These are phyloP conservation scores for Ilyonectria destructans DNA, from an alignment of 2,329 filamentous ascomycete species.

Conservation along the genomic window DNA sequence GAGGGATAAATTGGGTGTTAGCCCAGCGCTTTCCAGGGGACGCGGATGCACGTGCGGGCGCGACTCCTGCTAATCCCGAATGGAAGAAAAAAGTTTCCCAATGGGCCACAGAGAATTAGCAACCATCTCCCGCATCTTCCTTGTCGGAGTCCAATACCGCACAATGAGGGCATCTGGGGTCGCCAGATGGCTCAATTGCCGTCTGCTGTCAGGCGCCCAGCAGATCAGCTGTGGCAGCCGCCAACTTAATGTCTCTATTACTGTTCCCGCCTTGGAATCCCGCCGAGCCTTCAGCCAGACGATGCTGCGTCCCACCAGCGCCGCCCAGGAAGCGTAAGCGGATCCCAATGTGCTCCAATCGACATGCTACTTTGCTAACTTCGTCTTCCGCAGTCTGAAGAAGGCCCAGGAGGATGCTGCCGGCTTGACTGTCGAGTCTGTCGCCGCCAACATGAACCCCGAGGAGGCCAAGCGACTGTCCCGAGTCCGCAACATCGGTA, in stretches of 20 bases:
- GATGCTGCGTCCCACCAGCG: constrained; percentile 47
- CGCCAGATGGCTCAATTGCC: constrained; percentile 61
- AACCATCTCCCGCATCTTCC: constrained; percentile 47
- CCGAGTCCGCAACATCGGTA: constrained; percentile 95
- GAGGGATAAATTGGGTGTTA: constrained; percentile 6
- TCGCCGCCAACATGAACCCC: constrained; percentile 86
- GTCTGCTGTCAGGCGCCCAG: constrained; percentile 53
- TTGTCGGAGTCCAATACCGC: constrained; percentile 44
- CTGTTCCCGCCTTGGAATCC: constrained; percentile 43
- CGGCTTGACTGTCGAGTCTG: constrained; percentile 69
- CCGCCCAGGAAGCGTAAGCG: constrained; percentile 62
- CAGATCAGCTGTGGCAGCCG: constrained; percentile 48
- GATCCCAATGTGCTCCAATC: constrained; percentile 17
- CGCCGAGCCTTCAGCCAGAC: constrained; percentile 56
- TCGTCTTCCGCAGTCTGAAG: constrained; percentile 56
- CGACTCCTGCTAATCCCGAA: constrained; percentile 46
- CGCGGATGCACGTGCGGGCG: constrained; percentile 43
- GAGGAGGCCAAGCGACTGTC: constrained; percentile 85
- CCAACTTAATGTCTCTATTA: constrained; percentile 48
- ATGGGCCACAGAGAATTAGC: constrained; percentile 45
- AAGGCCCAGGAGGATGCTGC: constrained; percentile 70
- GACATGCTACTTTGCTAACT: constrained; percentile 36
- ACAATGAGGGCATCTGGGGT: constrained; percentile 60
- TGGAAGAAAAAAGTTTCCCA: constrained; percentile 51
- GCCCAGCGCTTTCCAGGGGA: constrained; percentile 7